Evolutionary conservation across 2,329 filamentous ascomycete genomes (phyloP), one percentile per base, ranked within the genome.

Genomic region (Elsinoe fawcettii): DNA sequence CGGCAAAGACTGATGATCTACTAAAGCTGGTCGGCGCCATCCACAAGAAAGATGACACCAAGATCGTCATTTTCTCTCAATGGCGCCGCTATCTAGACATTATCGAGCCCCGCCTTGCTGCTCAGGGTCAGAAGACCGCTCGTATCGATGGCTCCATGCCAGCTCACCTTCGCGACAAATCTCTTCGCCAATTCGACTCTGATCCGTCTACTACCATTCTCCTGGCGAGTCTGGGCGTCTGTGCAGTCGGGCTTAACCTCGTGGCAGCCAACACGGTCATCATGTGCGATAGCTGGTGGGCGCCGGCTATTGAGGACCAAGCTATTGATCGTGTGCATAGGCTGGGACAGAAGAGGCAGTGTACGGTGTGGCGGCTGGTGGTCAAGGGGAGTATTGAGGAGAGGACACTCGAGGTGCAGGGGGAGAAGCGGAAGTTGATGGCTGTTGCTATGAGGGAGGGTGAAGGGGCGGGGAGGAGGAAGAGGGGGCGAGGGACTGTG

Each of bases 261-360:
- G 88, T 91, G 0, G 84, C 88, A 0, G 90, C 90, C 0, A 90
- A 93, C 64, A 90, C 90, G 5, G 88, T 95, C 59, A 83, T 96
- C 46, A 76, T 96, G 18, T 82, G 83, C 0, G 90, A 96, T 69
- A 87, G 82, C 59, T 96, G 89, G 90, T 96, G 90, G 87, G 90
- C 90, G 1, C 90, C 90, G 0, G 90, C 90, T 0, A 93, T 96
- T 57, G 90, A 96, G 70, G 90, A 95, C 63, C 90, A 96, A 68
- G 91, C 91, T 2, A 80, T 95, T 2, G 90, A 96, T 67, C 85
- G 90, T 3, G 90, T 96, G 5, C 88, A 96, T 67, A 80, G 90
- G 0, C 77, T 96, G 0, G 90, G 90, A 0, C 91, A 96, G 73
- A 91, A 80, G 61, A 80, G 87, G 36, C 80, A 85, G 60, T 90